These are phyloP conservation scores for Scorias spongiosa DNA, from an alignment of 2,329 filamentous ascomycete genomes.

Conservation along the genomic window DNA sequence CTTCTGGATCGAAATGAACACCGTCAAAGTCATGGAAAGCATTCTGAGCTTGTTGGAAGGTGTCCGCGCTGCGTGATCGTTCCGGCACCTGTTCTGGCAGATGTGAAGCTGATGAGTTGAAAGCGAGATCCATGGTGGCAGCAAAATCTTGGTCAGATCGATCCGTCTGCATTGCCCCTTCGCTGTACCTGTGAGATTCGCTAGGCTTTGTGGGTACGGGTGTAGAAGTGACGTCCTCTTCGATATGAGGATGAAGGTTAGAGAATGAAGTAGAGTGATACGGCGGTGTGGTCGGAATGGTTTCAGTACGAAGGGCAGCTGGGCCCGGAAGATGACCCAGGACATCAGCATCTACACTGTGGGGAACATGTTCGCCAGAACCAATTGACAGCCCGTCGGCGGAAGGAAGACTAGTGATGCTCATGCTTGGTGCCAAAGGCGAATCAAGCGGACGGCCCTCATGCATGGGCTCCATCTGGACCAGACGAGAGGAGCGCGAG, in stretches of 20 bases:
- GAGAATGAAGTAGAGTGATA: neutral
- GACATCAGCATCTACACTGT: too few species aligned
- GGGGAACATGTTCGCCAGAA: too few species aligned
- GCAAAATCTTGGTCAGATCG: constrained; percentile 2
- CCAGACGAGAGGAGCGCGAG: constrained; percentile 26
- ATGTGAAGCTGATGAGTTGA: neutral
- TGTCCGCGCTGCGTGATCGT: constrained; percentile 40
- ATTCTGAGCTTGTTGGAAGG: constrained; percentile 48
- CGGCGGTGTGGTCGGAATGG: constrained; percentile 13
- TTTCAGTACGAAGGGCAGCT: constrained; percentile 1
- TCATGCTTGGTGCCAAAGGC: constrained; percentile 12
- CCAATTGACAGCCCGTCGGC: too few species aligned
- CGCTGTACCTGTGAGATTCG: neutral
- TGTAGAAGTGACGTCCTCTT: neutral
- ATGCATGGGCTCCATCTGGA: constrained; percentile 25
- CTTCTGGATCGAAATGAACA: constrained; percentile 52
- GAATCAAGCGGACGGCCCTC: constrained; percentile 21
- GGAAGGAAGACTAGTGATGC: neutral
- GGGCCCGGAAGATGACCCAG: too few species aligned
- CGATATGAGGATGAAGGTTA: neutral
- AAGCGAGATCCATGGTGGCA: neutral
- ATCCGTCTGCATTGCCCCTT: neutral
- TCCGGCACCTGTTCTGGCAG: constrained; percentile 14
- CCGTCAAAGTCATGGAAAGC: constrained; percentile 74
- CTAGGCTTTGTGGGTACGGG: neutral